Conservation (phyloP, 768 basidiomycete species). For the Russula compacta region DNA sequence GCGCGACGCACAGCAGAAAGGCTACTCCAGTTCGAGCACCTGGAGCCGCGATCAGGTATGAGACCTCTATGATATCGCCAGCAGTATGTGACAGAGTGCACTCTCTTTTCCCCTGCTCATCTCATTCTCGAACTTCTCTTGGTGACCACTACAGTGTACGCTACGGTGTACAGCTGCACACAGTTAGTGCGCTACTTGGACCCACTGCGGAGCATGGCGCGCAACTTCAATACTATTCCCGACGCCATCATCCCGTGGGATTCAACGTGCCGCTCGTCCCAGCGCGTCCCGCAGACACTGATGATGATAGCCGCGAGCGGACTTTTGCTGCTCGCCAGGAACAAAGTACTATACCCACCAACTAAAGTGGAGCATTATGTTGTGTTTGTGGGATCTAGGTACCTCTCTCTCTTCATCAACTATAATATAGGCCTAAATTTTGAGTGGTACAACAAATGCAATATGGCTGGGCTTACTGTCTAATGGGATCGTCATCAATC, state of each 20-base stretch:
- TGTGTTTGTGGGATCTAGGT: conserved; percentile 45
- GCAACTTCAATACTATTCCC: conserved; percentile 53
- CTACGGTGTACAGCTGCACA: conserved; percentile 52
- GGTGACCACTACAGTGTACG: conserved; percentile 38
- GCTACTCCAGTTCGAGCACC: conserved; percentile 53
- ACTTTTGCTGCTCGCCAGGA: conserved; percentile 46
- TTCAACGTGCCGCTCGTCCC: conserved; percentile 58
- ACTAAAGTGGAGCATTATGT: conserved; percentile 25
- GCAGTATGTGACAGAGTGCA: conserved; percentile 36
- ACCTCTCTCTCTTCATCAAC: conserved; percentile 1
- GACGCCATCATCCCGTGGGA: conserved; percentile 71
- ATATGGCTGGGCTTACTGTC: no score
- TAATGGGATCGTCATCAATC: conserved; percentile 55
- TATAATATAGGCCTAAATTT: no score
- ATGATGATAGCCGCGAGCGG: conserved; percentile 54
- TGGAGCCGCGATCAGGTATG: conserved; percentile 71
- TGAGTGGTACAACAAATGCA: no score
- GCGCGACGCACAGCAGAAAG: conserved; percentile 52
- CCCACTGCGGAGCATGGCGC: conserved; percentile 51
- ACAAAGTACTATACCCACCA: conserved; percentile 27
- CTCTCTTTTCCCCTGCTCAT: not conserved
- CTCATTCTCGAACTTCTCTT: not conserved
- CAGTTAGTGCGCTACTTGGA: conserved; percentile 40
- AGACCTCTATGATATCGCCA: conserved; percentile 62
- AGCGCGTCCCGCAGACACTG: conserved; percentile 57